Conservation (phyloP, 192 early-diverging fungal species). For the Gryganskiella cystojenkinii region DNA sequence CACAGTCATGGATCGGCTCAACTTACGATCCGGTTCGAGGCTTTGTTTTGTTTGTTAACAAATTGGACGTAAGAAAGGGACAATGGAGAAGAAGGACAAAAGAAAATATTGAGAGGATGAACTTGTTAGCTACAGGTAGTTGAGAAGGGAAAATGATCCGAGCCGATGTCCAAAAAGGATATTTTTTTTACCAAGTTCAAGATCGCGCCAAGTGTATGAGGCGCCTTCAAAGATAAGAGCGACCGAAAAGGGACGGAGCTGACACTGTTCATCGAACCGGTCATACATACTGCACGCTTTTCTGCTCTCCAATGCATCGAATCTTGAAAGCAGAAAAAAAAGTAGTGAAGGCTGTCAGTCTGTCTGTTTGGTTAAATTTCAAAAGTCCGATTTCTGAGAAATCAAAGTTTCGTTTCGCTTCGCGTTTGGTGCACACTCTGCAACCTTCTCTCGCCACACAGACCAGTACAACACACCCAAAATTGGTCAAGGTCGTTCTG, state of each 20-base stretch:
- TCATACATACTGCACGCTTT: conserved; percentile 37
- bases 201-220: conserved; percentile 56
- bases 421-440: too few relatives aligned
- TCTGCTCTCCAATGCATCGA: not conserved
- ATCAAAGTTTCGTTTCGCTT: not conserved
- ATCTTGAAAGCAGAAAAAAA: not conserved
- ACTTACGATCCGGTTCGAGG: conserved; percentile 43
- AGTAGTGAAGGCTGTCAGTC: not conserved
- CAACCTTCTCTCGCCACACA: conserved; percentile 22
- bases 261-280: conserved; percentile 33
- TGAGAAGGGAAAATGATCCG: conserved; percentile 3
- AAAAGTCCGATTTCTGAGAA: not conserved
- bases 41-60: too few relatives aligned
- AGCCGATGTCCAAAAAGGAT: not conserved
- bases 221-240: conserved; percentile 55
- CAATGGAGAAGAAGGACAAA: not conserved
- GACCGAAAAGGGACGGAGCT: conserved; percentile 19
- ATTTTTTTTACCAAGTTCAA: conserved; percentile 54
- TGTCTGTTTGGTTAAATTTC: not conserved
- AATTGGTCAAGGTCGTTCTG: not conserved
- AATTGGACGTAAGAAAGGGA: not conserved
- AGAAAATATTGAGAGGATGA: not conserved
- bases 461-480: not conserved
- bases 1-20: not conserved
- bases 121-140: not conserved